These are phyloP conservation scores for Chrysoporthe austroafricana DNA, from an alignment of 2,329 filamentous ascomycete species.

Conservation along the genomic window DNA sequence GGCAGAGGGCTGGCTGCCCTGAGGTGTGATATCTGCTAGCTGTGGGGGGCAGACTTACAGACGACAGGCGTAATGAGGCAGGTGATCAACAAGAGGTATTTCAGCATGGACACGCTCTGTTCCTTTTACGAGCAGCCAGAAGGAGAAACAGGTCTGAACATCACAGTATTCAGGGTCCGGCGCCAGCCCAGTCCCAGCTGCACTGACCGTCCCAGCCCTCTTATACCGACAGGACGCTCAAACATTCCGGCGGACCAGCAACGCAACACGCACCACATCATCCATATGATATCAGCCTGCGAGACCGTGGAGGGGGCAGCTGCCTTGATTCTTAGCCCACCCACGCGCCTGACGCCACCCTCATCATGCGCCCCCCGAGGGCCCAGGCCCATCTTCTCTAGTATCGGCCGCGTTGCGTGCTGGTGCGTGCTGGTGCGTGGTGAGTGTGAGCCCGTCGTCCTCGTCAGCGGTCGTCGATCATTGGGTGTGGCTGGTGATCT, in stretches of 20 bases:
- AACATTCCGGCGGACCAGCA: no score
- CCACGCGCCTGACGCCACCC: neutral
- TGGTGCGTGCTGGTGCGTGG: no score
- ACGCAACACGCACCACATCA: neutral
- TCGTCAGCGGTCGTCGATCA: neutral
- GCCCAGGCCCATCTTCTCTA: no score
- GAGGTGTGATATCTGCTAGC: no score
- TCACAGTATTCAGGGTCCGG: neutral
- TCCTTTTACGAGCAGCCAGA: neutral
- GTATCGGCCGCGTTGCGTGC: neutral
- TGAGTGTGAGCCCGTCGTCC: neutral
- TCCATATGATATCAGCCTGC: conserved; percentile 1
- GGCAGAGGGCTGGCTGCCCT: no score
- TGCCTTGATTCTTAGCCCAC: conserved; percentile 3
- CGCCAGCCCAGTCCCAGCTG: neutral
- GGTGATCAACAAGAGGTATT: conserved; percentile 4
- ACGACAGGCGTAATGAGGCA: neutral
- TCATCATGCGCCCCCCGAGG: neutral
- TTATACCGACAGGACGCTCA: neutral
- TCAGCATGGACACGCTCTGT: conserved; percentile 1
- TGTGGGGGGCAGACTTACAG: conserved; percentile 5
- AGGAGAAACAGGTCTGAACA: neutral
- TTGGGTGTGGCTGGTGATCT: conserved; percentile 15
- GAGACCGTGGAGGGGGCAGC: neutral
- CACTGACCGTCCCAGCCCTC: neutral